Conservation (phyloP, 495 filamentous ascomycete species). For the Aspergillus heteromorphus region DNA sequence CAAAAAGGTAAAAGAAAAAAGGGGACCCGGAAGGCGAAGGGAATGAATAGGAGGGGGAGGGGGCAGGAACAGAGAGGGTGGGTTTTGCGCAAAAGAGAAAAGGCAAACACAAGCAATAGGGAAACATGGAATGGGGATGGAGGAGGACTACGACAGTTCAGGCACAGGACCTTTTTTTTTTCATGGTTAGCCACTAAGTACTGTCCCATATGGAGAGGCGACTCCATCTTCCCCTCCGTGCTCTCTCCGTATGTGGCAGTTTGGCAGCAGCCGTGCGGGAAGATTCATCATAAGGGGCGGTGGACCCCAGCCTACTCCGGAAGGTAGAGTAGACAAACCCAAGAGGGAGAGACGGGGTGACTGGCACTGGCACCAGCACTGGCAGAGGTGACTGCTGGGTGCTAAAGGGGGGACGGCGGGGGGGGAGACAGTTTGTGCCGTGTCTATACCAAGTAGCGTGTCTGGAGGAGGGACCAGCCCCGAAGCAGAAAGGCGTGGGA, state of each 20-base stretch:
- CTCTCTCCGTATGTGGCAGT: slow-evolving; percentile 12
- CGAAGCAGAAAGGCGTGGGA: slow-evolving; percentile 15
- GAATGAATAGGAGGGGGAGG: neutral
- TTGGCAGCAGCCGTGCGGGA: slow-evolving; percentile 11
- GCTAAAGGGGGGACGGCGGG: slow-evolving; percentile 7
- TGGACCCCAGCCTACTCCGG: slow-evolving; percentile 2
- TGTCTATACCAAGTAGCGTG: slow-evolving; percentile 16
- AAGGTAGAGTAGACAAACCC: neutral
- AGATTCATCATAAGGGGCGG: slow-evolving; percentile 4
- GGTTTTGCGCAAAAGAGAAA: slow-evolving; percentile 1
- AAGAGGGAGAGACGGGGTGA: too few species aligned
- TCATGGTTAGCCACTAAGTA: neutral
- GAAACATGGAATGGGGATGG: neutral
- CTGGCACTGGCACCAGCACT: too few species aligned
- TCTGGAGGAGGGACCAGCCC: slow-evolving; percentile 11
- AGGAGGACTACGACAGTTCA: neutral
- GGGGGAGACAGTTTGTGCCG: slow-evolving; percentile 16
- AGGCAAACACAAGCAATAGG: neutral
- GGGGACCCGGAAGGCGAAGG: neutral
- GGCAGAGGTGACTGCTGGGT: neutral
- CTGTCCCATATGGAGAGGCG: neutral
- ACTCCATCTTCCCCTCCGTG: slow-evolving; percentile 1
- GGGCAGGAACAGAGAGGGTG: neutral
- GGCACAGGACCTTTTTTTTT: neutral
- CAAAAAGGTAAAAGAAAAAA: slow-evolving; percentile 8